Conservation (phyloP, 2,329 filamentous ascomycete genomes). For the Pochonia chlamydosporia region DNA sequence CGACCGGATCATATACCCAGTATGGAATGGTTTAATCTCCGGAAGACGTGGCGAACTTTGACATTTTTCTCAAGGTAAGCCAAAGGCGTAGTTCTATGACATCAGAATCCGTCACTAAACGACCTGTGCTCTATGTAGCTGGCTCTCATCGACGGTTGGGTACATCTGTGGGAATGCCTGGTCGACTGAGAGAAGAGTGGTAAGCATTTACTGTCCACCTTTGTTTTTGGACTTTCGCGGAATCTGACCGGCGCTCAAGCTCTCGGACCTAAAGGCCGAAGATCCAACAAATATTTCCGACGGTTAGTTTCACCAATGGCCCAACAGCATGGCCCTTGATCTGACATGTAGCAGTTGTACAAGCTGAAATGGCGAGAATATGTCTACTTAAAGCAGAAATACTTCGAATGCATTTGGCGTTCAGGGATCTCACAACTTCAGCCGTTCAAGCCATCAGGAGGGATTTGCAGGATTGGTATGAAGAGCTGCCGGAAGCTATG, state of each 20-base stretch:
- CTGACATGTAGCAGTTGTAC: conserved; percentile 5
- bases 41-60: conserved; percentile 9
- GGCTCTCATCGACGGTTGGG: conserved; percentile 6
- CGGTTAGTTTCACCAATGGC: background rate
- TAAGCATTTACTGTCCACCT: no score
- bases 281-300: conserved; percentile 1
- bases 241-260: background rate
- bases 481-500: conserved; percentile 3
- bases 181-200: background rate
- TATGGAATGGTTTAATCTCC: conserved; percentile 4
- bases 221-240: no score
- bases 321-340: background rate
- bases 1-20: background rate
- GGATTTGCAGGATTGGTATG: conserved; percentile 6
- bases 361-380: conserved; percentile 9
- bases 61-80: conserved; percentile 9
- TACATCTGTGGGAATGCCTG: conserved; percentile 6
- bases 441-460: conserved; percentile 1
- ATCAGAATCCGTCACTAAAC: background rate
- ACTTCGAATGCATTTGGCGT: conserved; percentile 6
- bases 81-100: no score
- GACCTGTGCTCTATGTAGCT: background rate
- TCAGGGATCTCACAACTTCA: conserved; percentile 1
- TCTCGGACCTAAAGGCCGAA: conserved; percentile 3
- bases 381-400: conserved; percentile 8